Base-by-base conservation (phyloP, 305 asterid genomes). In the Fraxinus velutina region DNA sequence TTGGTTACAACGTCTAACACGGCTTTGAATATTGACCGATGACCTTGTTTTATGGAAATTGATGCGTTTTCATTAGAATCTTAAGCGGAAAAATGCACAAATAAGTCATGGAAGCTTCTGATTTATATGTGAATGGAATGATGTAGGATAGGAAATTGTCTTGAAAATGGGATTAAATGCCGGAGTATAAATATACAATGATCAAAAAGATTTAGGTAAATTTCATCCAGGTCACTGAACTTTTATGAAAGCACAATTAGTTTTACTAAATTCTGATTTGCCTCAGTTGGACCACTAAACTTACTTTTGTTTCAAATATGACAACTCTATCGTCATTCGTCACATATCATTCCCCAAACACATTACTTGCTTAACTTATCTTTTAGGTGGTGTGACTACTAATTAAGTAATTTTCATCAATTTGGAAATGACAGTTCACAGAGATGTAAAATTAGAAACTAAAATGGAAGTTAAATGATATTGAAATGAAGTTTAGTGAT, bases 11-110 rank as follows among this genome's bases (percentile, higher is more conserved):
- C 44, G 29, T 21, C 8, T 68, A 33, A 80, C 81, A 55, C 75
- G 75, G 86, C 79, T 80, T 76, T 76, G 84, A 82, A 32, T 24
- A 12, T 68, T 80, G 80, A 73, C 82, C 19, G 77, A 2, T 76
- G 66, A 22, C 33, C 73, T 27, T 66, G 22, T 30, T 70, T 30
- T 30, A 15, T 70, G 30, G 39, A 70, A 13, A 30, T 29, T 70
- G 21, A 27, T 15, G 42, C 0, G 10, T 29, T 62, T 22, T 39
- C 71, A 6, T 21, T 24, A 13, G 80, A 60, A 37, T 15, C 62
- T 3, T 2, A 37, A 1, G 13, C 62, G 75, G 3, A 30, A 27
- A 13, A 13, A 30, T 76, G 30, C 5, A 15, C 36, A 10, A 66
- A 29, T 13, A 70, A 30, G 42, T 70, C 39, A 15, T 13, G 75